These are phyloP conservation scores for Colletotrichum sp. DNA, from an alignment of 2,329 filamentous ascomycete species.

Conservation along the genomic window DNA sequence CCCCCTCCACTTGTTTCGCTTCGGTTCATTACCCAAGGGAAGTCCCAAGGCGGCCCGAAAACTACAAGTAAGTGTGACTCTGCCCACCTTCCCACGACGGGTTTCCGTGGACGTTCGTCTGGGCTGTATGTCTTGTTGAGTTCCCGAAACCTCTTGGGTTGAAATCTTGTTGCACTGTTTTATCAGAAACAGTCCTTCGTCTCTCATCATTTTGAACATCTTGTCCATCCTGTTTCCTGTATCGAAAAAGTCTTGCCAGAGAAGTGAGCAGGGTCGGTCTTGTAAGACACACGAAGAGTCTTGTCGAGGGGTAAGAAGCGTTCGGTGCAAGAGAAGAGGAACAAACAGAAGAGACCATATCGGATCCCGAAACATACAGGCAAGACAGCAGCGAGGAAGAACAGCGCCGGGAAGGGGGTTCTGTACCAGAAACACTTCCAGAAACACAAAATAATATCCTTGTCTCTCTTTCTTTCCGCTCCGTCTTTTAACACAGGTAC, in stretches of 20 bases:
- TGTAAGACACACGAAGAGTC: not conserved
- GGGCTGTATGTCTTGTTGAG: not conserved
- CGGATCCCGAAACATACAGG: not conserved
- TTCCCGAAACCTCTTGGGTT: not conserved
- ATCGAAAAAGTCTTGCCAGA: not conserved
- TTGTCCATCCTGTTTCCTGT: not conserved
- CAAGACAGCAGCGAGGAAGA: not conserved
- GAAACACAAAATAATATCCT: not conserved
- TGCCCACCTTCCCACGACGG: not conserved
- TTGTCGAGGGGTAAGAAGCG: not conserved
- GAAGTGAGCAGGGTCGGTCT: not conserved
- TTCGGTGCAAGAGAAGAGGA: not conserved
- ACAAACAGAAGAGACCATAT: not conserved
- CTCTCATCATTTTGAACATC: not conserved
- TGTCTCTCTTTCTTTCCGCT: not conserved
- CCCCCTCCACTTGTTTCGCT: not conserved
- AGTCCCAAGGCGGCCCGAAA: not conserved
- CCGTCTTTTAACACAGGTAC: not conserved
- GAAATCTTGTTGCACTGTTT: not conserved
- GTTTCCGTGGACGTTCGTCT: not conserved
- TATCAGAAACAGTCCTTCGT: not conserved
- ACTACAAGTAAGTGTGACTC: constrained; percentile 6
- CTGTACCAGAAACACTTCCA: not conserved
- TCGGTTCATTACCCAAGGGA: not conserved
- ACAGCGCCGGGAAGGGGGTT: not conserved